Percentiles rank a stretch among this genome's conserved stretches.
Evolutionary conservation across 2,329 filamentous ascomycete genomes (phyloP).

Genomic region (Cytospora piceae): DNA sequence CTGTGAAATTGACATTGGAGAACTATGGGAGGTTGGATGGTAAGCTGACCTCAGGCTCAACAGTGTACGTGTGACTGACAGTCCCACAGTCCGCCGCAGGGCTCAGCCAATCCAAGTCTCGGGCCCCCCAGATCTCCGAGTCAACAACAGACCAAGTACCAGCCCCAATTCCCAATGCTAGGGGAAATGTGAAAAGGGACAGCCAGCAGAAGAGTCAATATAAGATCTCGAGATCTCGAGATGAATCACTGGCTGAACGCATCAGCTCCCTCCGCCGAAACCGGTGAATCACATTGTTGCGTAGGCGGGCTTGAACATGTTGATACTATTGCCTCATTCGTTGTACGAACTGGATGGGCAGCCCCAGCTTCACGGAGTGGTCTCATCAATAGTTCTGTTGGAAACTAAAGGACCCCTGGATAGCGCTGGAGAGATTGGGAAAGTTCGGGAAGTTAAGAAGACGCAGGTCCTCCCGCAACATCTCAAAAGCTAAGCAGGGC

Average conservation of each 20-base stretch:
- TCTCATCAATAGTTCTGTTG: conserved; percentile 30
- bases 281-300: conserved; percentile 29
- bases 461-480: neutral
- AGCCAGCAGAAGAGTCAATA: conserved; percentile 26
- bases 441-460: conserved; percentile 28
- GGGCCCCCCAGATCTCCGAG: conserved; percentile 20
- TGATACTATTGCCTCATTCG: conserved; percentile 30
- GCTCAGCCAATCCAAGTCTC: conserved; percentile 12
- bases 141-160: conserved; percentile 24
- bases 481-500: neutral
- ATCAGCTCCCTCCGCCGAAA: conserved; percentile 16
- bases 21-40: conserved; percentile 33
- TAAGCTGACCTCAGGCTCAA: neutral
- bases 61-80: neutral
- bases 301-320: conserved; percentile 34
- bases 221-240: neutral
- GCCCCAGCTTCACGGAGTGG: conserved; percentile 31
- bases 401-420: conserved; percentile 30
- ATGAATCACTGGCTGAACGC: neutral
- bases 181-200: conserved; percentile 31
- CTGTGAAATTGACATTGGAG: conserved; percentile 22
- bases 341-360: conserved; percentile 32
- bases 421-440: conserved; percentile 28
- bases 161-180: conserved; percentile 32
- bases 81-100: conserved; percentile 18